Percentiles rank a stretch among this genome's conserved stretches.
These are phyloP conservation scores for Acacia confusa DNA, from an alignment of 306 rosid genomes.

Conservation along the genomic window DNA sequence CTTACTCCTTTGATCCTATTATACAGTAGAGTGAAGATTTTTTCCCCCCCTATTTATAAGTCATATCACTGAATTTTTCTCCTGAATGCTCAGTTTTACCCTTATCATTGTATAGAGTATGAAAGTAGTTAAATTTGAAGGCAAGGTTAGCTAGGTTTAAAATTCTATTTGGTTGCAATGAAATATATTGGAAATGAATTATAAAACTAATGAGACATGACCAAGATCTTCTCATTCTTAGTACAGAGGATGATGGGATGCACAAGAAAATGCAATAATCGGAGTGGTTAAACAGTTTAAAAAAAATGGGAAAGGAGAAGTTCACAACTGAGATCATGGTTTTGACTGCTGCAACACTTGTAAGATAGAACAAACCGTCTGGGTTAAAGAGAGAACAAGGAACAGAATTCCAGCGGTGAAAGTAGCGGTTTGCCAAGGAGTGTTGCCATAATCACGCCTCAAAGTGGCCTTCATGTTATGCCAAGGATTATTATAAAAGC, in stretches of 20 bases:
- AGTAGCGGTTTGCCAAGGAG: not conserved
- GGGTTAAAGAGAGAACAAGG: not conserved
- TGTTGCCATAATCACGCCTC: not conserved
- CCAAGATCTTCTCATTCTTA: no score
- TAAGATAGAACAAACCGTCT: not conserved
- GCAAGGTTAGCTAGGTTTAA: no score
- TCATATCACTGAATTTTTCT: no score
- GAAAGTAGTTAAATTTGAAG: no score
- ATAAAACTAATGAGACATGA: no score
- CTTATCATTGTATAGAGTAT: no score
- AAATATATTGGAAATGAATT: no score
- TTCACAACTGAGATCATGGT: not conserved
- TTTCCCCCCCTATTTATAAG: no score
- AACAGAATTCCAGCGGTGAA: not conserved
- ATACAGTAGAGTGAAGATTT: no score
- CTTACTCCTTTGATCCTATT: not conserved
- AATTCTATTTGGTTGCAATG: no score
- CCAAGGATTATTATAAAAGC: not conserved
- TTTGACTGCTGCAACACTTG: not conserved
- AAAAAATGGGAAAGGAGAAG: no score
- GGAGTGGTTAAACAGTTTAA: not conserved
- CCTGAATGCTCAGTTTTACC: no score
- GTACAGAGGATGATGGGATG: not conserved
- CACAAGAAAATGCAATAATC: not conserved
- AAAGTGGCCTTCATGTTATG: conserved; percentile 26